Evolutionary conservation across 805 yeast genomes (phyloP).

Genomic region (Helenozyma baotianmanensis): DNA sequence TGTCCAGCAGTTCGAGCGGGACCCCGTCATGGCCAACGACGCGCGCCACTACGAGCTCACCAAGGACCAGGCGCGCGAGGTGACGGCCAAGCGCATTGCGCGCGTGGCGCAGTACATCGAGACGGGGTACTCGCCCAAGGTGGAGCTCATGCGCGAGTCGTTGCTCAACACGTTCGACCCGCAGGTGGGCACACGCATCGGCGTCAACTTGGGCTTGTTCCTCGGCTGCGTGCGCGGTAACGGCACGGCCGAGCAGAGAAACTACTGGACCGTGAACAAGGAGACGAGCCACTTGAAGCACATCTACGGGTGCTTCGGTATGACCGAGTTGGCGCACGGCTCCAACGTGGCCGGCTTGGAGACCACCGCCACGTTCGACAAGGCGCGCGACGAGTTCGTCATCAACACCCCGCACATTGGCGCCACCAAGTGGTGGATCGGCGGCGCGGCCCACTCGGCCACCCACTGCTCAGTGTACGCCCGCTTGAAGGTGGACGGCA

Average conservation of each 20-base stretch:
- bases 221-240: constrained; percentile 18
- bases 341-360: constrained; percentile 20
- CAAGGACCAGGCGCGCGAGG: constrained; percentile 16
- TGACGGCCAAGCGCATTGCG: constrained; percentile 15
- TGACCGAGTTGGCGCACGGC: constrained; percentile 21
- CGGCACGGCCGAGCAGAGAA: constrained; percentile 16
- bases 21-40: constrained; percentile 15
- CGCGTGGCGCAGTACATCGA: constrained; percentile 17
- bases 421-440: constrained; percentile 23
- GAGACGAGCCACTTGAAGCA: constrained; percentile 13
- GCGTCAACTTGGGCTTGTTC: constrained; percentile 19
- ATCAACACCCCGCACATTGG: constrained; percentile 21
- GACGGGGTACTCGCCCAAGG: constrained; percentile 5
- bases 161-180: constrained; percentile 15
- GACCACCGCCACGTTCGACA: constrained; percentile 20
- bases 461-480: constrained; percentile 18
- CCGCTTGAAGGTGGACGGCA: constrained; percentile 16
- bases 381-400: constrained; percentile 16
- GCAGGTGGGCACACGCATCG: constrained; percentile 16
- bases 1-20: constrained; percentile 16
- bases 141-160: constrained; percentile 8
- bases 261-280: constrained; percentile 15
- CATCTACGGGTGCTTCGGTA: constrained; percentile 19
- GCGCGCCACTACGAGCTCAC: constrained; percentile 15
- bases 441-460: constrained; percentile 21